Percentiles rank a stretch among this genome's conserved stretches.
Evolutionary conservation across 441 rosid species (phyloP).

Genomic region (Adansonia madagascariensis): DNA sequence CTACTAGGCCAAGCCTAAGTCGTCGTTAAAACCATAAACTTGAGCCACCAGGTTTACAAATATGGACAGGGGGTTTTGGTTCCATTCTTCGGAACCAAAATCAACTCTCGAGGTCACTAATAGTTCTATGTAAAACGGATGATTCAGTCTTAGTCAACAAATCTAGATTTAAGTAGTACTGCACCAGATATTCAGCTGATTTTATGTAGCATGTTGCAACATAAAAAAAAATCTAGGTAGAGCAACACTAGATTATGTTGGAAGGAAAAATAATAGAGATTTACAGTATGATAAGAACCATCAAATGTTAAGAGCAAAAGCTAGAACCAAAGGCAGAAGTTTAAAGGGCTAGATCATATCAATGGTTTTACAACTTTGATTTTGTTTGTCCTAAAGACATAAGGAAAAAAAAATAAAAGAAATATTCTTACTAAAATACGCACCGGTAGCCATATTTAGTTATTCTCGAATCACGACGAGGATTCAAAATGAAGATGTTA

Average conservation of each 20-base stretch:
- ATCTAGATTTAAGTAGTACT: slow-evolving; percentile 2
- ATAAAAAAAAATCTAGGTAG: neutral
- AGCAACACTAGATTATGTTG: neutral
- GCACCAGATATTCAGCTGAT: neutral
- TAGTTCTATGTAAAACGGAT: slow-evolving; percentile 1
- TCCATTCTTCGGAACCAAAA: slow-evolving; percentile 11
- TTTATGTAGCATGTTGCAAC: neutral
- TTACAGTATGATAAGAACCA: neutral
- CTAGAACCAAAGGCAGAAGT: slow-evolving; percentile 8
- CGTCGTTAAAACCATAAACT: neutral
- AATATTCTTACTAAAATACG: slow-evolving; percentile 24
- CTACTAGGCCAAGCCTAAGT: neutral
- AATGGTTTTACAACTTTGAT: neutral
- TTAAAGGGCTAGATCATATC: slow-evolving; percentile 7
- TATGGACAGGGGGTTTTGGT: no score
- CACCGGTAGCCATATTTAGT: slow-evolving; percentile 93
- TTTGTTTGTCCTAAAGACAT: slow-evolving; percentile 8
- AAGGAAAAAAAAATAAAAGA: slow-evolving; percentile 17
- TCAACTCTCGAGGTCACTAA: neutral
- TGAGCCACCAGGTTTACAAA: neutral
- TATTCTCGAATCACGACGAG: slow-evolving; percentile 52
- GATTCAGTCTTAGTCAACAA: neutral
- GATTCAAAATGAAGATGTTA: slow-evolving; percentile 88
- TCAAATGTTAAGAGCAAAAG: slow-evolving; percentile 5
- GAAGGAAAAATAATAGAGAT: neutral